These are phyloP conservation scores for Fusarium austroafricanum DNA, from an alignment of 2,329 filamentous ascomycete species.

Conservation along the genomic window DNA sequence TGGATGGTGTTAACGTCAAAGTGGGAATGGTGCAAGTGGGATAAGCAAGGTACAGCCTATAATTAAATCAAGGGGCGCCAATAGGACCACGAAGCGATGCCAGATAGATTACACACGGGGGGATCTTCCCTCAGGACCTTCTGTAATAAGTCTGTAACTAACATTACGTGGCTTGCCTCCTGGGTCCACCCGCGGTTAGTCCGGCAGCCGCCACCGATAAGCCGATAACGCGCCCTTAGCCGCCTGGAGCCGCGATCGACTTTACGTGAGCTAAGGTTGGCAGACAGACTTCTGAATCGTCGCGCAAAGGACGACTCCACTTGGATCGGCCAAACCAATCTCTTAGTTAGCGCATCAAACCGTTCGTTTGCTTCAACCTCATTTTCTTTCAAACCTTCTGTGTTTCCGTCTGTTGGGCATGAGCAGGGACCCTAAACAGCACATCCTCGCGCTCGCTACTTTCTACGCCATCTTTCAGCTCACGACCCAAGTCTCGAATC, in stretches of 20 bases:
- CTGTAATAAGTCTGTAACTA: constrained; percentile 24
- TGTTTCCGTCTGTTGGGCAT: constrained; percentile 42
- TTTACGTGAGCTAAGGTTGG: not conserved
- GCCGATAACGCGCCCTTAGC: constrained; percentile 23
- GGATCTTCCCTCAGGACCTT: constrained; percentile 5
- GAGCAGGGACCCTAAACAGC: constrained; percentile 55
- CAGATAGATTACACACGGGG: constrained; percentile 37
- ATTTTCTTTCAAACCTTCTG: not conserved
- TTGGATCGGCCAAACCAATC: constrained; percentile 28
- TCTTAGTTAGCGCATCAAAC: constrained; percentile 30
- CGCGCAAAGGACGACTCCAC: constrained; percentile 36
- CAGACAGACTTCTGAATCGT: constrained; percentile 22
- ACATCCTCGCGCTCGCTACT: constrained; percentile 49
- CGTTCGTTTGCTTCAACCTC: constrained; percentile 12
- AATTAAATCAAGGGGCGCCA: constrained; percentile 41
- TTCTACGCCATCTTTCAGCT: constrained; percentile 54
- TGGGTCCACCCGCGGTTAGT: constrained; percentile 18
- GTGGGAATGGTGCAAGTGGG: constrained; percentile 28
- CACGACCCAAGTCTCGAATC: constrained; percentile 51
- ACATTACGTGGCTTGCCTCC: constrained; percentile 33
- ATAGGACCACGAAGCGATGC: constrained; percentile 24
- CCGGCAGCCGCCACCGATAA: constrained; percentile 33
- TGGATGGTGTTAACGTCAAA: constrained; percentile 27
- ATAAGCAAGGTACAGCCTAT: constrained; percentile 31
- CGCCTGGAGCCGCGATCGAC: constrained; percentile 12